Evolutionary conservation across 2,329 filamentous ascomycete species (phyloP), one percentile per base, ranked within the genome.

Genomic region (Sclerotinia sclerotiorum): DNA sequence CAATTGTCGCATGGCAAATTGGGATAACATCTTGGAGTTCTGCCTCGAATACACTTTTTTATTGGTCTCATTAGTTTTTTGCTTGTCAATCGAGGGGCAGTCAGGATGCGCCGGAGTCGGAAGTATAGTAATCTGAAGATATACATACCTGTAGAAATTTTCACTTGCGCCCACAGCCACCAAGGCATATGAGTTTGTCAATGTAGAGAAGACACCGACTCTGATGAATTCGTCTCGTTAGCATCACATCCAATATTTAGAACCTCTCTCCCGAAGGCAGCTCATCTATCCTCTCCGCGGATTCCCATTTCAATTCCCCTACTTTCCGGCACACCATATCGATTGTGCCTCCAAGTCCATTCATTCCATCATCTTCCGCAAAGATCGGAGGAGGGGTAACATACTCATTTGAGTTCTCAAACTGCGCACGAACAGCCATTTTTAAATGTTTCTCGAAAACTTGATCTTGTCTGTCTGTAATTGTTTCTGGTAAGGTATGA

Each of bases 11-110:
- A 82, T 95, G 92, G 81, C 93, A 95, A 80, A 97, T 97, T 74
- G 95, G 95, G 76, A 99, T 94, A 72, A 97, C 89, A 83, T 98
- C 95, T 84, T 97, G 93, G 71, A 99, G 87, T 84, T 99, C 95
- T 72, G 94, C 90, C 85, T 99, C 95, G 83, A 99, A 98, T 79
- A 98, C 88, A 84, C 92, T 93, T 48, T 42, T 58, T 60, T 69
- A n/a, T 55, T 70, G 49, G 29, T 24, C 61, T 35, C 44, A n/a
- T 69, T 54, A 68, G 52, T 48, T 27, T 58, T 51, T 44, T 29
- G 29, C 27, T 63, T 48, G 17, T 49, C 32, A 52, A 48, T 21
- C 13, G 19, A 46, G 46, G 52, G 51, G 32, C 24, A 19, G 51
- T 35, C 6, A n/a, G 48, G 39, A 7, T 63, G 60, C 60, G 60